These are phyloP conservation scores for Roridomyces roridus DNA, from an alignment of 768 basidiomycete genomes.

Conservation along the genomic window DNA sequence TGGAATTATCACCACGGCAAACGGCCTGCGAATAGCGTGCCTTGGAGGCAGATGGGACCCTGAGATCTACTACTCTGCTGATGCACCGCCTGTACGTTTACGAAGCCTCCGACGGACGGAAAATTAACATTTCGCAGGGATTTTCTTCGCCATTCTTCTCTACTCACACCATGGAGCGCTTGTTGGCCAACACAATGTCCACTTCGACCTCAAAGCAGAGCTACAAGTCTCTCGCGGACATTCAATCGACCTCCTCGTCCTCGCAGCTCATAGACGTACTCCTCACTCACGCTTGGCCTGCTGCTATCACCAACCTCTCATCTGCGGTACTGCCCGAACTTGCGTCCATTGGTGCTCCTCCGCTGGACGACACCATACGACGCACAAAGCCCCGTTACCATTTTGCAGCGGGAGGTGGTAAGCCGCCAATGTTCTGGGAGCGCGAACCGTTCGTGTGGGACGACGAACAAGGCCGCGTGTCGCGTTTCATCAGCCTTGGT, in stretches of 20 bases:
- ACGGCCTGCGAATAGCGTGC: conserved; percentile 85
- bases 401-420: conserved; percentile 71
- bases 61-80: conserved; percentile 61
- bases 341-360: conserved; percentile 51
- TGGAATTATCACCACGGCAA: conserved; percentile 76
- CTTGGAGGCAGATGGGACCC: conserved; percentile 80
- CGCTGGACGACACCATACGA: conserved; percentile 69
- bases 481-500: conserved; percentile 87
- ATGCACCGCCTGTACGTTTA: conserved; percentile 65
- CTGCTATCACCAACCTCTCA: conserved; percentile 67
- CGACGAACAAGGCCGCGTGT: conserved; percentile 67
- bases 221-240: conserved; percentile 70
- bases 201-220: conserved; percentile 54
- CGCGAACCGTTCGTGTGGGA: conserved; percentile 91
- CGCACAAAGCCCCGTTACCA: conserved; percentile 87
- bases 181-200: conserved; percentile 72
- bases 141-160: conserved; percentile 82
- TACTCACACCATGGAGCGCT: conserved; percentile 68
- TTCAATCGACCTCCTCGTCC: conserved; percentile 63
- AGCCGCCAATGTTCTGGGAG: conserved; percentile 90
- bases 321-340: conserved; percentile 56
- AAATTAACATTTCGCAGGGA: conserved; percentile 48
- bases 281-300: conserved; percentile 81
- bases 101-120: not conserved
- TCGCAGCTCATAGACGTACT: conserved; percentile 81